Base-by-base conservation (phyloP, 371 early-diverging fungal species). In the Rhizopus sp. region DNA sequence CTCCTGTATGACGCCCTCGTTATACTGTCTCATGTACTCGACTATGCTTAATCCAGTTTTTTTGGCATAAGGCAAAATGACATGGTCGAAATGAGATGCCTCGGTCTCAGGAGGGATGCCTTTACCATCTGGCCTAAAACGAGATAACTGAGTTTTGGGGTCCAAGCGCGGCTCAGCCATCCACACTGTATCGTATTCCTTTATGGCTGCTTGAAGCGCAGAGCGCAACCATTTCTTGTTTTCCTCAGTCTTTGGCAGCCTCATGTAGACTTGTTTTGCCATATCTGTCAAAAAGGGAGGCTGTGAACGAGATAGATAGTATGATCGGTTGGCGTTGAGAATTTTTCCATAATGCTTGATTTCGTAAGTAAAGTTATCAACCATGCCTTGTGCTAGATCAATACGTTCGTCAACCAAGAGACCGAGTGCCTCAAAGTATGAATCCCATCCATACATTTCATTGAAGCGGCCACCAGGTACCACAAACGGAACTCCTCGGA, bases 361-460 rank as follows among this genome's bases (percentile, higher is more conserved):
- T 71, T 94, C 87, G 72, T 94, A 94, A 13, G 80, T 78, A 73
- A 97, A 97, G 70, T 97, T 93, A 61, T 94, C 94, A 1, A 96
- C 92, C 96, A 97, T 97, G 61, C 89, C 87, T 61, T 87, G 82
- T 9, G 91, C 92, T 54, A 96, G 70, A 59, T 92, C 90, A 38
- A 87, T 57, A 10, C 89, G 85, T 6, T 86, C 88, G 64, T 94
- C 94, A 9, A 84, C 81, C 31, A 93, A 58, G 39, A 97, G 68
- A 4, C 96, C 97, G 12, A 95, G 70, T 0, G 90, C 76, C 69
- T 93, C 95, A 77, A 96, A 96, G 64, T 94, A 95, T 35, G 87
- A 87, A 65, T 96, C 96, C 97, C 96, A 96, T 0, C 96, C 96
- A 68, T 97, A 97, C 91, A 93, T 94, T 69, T 97, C 97, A 69